Evolutionary conservation across 345 rosid species (phyloP), one percentile per base, ranked within the genome.

Genomic region (Kandelia obovata): DNA sequence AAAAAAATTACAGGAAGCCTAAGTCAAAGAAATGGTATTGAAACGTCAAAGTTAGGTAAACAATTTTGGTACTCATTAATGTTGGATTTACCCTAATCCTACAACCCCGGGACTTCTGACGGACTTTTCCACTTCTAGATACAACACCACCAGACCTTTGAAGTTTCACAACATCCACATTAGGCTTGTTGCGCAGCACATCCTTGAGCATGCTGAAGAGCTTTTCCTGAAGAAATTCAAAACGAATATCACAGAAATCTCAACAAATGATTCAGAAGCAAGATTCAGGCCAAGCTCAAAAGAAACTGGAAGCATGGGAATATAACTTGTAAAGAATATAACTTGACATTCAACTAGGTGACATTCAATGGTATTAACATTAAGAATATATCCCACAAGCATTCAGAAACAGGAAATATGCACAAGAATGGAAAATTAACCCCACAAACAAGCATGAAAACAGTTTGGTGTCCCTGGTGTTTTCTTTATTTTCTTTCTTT

Each of bases 171-270:
- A 92, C 96, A 53, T 89, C 99, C 2, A 95, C 87, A 52, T 81
- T 86, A 46, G 89, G 89, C 79, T 83, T 87, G 67, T 39, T 82
- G 80, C 37, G 87, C 43, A 86, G 76, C n/a, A 83, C 89, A 70
- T 92, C 89, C 68, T 82, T 88, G 35, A 90, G 93, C 93, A 86
- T 84, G 85, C 98, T 95, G 85, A 88, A 95, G 68, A 95, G 96
- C 71, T 95, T 92, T 81, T 92, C 97, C 90, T 89, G 87, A 71
- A 19, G 34, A 17, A 70, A 57, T 65, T 64, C 31, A 68, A 25
- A 63, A 66, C 23, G 20, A 57, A 35, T 57, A 34, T 58, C 34
- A 67, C 8, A 57, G 6, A 28, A 31, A n/a, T 43, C 35, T 35
- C 30, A 60, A 27, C 21, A 28, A 62, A 66, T 67, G 37, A 31